These are phyloP conservation scores for Globisporangium paroecandrum DNA, from an alignment of 352 stramenopile genomes.

Conservation along the genomic window DNA sequence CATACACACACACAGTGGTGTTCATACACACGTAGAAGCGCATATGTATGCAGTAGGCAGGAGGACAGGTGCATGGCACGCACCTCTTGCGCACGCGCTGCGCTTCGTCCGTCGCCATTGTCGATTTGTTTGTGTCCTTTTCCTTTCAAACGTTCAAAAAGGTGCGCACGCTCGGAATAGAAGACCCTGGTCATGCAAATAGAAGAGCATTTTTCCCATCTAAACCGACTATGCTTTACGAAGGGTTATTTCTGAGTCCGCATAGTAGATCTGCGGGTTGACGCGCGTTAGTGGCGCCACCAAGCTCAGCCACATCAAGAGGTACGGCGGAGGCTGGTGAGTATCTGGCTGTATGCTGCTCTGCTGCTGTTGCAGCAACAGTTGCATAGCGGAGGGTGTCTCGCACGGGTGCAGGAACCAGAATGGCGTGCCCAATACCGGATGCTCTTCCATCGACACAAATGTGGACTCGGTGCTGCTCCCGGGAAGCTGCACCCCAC, in stretches of 20 bases:
- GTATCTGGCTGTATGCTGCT: neutral
- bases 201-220: neutral
- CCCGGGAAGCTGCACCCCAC: constrained; percentile 32
- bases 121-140: neutral
- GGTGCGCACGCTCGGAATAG: neutral
- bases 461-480: constrained; percentile 30
- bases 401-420: constrained; percentile 80
- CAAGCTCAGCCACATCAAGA: constrained; percentile 74
- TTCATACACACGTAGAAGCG: neutral
- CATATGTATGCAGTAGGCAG: neutral
- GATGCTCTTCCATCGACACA: constrained; percentile 68
- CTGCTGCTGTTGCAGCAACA: constrained; percentile 33
- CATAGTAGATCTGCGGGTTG: constrained; percentile 1
- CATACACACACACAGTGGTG: neutral
- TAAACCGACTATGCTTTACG: neutral
- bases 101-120: neutral
- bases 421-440: constrained; percentile 61
- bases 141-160: constrained; percentile 14
- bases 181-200: neutral
- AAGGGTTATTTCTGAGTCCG: neutral
- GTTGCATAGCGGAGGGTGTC: constrained; percentile 58
- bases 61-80: neutral
- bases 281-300: constrained; percentile 64
- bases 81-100: constrained; percentile 15
- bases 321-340: constrained; percentile 27